Evolutionary conservation across 2,329 filamentous ascomycete species (phyloP).

Genomic region (Cadophora sp.): DNA sequence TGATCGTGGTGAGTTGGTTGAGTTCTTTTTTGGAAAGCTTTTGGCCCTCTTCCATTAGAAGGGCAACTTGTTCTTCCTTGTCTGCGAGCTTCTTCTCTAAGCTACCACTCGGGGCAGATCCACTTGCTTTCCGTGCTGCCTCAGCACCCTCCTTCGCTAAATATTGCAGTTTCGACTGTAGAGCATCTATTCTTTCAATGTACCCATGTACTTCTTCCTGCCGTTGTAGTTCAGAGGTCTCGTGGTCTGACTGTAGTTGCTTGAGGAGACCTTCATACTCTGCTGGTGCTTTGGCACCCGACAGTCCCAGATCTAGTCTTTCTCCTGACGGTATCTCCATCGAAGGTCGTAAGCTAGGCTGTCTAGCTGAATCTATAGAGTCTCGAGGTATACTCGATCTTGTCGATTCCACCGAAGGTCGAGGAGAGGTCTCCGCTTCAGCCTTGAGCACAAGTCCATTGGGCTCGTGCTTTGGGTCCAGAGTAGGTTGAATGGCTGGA

Average conservation of each 20-base stretch:
- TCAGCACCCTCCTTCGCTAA: slow-evolving; percentile 81
- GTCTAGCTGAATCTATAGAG: slow-evolving; percentile 38
- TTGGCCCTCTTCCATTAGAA: slow-evolving; percentile 91
- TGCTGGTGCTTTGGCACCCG: slow-evolving; percentile 30
- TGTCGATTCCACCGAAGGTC: slow-evolving; percentile 41
- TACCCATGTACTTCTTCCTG: slow-evolving; percentile 86
- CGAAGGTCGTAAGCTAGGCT: slow-evolving; percentile 39
- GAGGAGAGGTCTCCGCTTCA: slow-evolving; percentile 34
- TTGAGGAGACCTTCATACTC: slow-evolving; percentile 51
- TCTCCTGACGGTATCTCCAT: slow-evolving; percentile 39
- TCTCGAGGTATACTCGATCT: slow-evolving; percentile 38
- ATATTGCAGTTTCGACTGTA: slow-evolving; percentile 91
- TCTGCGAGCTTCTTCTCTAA: slow-evolving; percentile 82
- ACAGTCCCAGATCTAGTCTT: slow-evolving; percentile 8
- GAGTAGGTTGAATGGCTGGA: slow-evolving; percentile 3
- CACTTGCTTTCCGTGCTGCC: slow-evolving; percentile 71
- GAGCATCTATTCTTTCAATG: slow-evolving; percentile 87
- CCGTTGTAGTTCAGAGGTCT: slow-evolving; percentile 53
- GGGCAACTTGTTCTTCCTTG: slow-evolving; percentile 88
- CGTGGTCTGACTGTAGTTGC: slow-evolving; percentile 46
- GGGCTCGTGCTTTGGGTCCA: slow-evolving; percentile 18
- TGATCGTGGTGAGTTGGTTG: slow-evolving; percentile 82
- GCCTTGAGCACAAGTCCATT: slow-evolving; percentile 29
- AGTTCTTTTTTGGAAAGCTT: slow-evolving; percentile 86
- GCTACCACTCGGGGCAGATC: slow-evolving; percentile 68